Evolutionary conservation across 371 early-diverging fungal genomes (phyloP).

Genomic region (Mucor racemosus): DNA sequence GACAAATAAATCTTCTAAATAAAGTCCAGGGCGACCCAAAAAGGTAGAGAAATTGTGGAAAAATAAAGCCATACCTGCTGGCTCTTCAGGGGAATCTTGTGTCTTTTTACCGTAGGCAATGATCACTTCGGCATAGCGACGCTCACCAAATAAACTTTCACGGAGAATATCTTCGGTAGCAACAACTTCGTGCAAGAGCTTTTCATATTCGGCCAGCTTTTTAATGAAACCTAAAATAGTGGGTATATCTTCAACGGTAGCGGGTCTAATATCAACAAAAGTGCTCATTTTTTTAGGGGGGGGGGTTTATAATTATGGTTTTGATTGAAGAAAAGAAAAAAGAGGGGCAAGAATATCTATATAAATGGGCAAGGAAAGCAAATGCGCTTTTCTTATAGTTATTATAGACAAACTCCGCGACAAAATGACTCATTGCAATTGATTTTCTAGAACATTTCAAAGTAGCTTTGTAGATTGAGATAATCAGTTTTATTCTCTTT

Average conservation of each 20-base stretch:
- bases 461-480: too few species aligned
- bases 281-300: constrained; percentile 14
- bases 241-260: constrained; percentile 65
- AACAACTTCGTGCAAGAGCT: constrained; percentile 68
- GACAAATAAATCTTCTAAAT: constrained; percentile 86
- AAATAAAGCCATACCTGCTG: constrained; percentile 81
- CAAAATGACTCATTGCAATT: too few species aligned
- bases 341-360: not conserved
- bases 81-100: constrained; percentile 33
- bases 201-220: constrained; percentile 79
- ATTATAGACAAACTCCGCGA: too few species aligned
- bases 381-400: too few species aligned
- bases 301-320: too few species aligned
- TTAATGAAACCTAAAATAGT: constrained; percentile 72
- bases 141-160: constrained; percentile 66
- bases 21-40: constrained; percentile 75
- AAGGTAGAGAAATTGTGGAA: constrained; percentile 86
- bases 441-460: too few species aligned
- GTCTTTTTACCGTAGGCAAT: constrained; percentile 58
- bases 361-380: not conserved
- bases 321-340: not conserved
- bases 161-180: constrained; percentile 72
- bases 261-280: constrained; percentile 55
- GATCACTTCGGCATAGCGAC: constrained; percentile 71
- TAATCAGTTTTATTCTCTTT: too few species aligned